Evolutionary conservation across 805 yeast species (phyloP), one percentile per base, ranked within the genome.

Genomic region (Wickerhamomyces chambardii): DNA sequence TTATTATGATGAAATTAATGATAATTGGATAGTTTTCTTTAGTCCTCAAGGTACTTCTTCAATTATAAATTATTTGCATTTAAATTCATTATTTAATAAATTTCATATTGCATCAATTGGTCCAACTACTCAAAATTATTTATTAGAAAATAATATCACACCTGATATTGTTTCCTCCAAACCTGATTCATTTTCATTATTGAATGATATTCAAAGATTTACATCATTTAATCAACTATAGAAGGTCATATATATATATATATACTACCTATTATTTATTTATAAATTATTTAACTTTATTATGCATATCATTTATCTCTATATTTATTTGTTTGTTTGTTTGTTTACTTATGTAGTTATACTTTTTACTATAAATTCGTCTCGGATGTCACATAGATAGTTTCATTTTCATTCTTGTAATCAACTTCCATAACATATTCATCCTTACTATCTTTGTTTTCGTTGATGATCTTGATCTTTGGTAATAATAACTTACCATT

Each of bases 31-130:
- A 5, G 81, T 89, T 0, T 81, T 90, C 40, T 90, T 89, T 57
- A 84, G 96, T 42, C 95, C 96, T 0, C 94, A 92, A 46, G 95
- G 95, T 0, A 80, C 95, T 0, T 71, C 69, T 21, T 63, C 56
- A 1, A 78, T 87, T 11, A 71, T 84, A 4, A 56, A 68, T 9
- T 65, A 66, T 40, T 37, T 74, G n/a, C 53, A 50, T 33, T 16
- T 33, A 29, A 36, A 17, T 19, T 18, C 6, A 11, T 30, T 28
- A 10, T 11, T 34, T 0, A 31, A 38, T 4, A 37, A 44, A 1
- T 55, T 64, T 30, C 68, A 64, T 32, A 59, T 86, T 14, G 96
- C 95, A 0, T 77, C 89, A 4, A 90, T 90, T 38, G 97, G 97
- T 0, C 97, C 97, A 3, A 90, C 97, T 0, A 90, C 97, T 0